Percentiles rank a stretch among this genome's conserved stretches.
phyloP scores from a whole-genome alignment of 169 alveolate species.

The Babesia divergens region DNA sequence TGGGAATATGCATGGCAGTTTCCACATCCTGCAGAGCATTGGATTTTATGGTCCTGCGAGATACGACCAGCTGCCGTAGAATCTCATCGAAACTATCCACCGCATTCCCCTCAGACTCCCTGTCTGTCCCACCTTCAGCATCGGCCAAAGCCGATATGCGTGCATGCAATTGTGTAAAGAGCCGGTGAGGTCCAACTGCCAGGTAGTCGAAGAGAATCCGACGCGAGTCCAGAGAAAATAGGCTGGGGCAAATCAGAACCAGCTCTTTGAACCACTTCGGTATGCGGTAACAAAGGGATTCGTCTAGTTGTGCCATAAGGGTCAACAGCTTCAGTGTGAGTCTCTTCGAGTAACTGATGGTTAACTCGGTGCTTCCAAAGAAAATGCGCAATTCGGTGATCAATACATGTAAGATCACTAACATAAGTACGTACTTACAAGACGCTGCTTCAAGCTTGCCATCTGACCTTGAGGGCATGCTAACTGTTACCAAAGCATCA shows the following conservation, averaged over 20 bases:
- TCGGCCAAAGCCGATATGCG: not conserved
- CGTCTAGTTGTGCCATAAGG: not conserved
- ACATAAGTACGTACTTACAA: not conserved
- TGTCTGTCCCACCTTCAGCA: not conserved
- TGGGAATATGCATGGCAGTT: conserved; percentile 4
- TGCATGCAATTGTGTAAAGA: conserved; percentile 7
- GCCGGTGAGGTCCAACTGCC: conserved; percentile 24
- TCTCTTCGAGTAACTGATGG: conserved; percentile 4
- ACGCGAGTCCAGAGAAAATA: conserved; percentile 40
- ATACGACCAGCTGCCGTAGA: conserved; percentile 13
- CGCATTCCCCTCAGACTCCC: not conserved
- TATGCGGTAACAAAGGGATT: conserved; percentile 26
- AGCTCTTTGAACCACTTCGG: conserved; percentile 16
- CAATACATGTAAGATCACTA: conserved; percentile 6
- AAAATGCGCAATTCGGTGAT: conserved; percentile 8
- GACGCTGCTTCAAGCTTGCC: not conserved
- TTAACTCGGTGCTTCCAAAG: not conserved
- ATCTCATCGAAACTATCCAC: conserved; percentile 38
- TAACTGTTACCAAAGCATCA: not conserved
- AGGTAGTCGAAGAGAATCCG: conserved; percentile 11
- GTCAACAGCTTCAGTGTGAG: conserved; percentile 18
- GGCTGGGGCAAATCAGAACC: conserved; percentile 24
- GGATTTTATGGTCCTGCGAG: not conserved
- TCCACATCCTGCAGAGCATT: conserved; percentile 8
- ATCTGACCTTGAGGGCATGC: not conserved